phyloP scores from a whole-genome alignment of 2,329 filamentous ascomycete genomes.

The Cercospora berteroae region DNA sequence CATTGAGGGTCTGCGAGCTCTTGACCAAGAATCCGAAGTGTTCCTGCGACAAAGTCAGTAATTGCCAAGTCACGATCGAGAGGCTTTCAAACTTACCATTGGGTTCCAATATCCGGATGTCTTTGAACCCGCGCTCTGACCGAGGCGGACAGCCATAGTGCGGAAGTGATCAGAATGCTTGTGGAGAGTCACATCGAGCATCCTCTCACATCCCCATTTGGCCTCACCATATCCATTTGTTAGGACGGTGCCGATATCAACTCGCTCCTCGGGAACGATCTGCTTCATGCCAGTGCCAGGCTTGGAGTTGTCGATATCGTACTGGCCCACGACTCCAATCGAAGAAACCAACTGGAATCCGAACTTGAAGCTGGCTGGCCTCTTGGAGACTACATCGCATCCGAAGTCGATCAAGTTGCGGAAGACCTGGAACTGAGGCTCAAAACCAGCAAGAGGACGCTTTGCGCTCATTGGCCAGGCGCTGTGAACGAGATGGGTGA shows the following conservation, averaged over 20 bases:
- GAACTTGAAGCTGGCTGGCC: slow-evolving; percentile 24
- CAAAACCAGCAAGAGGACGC: slow-evolving; percentile 51
- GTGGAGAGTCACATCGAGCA: slow-evolving; percentile 51
- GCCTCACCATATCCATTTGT: slow-evolving; percentile 54
- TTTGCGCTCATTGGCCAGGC: slow-evolving; percentile 58
- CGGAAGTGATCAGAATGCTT: slow-evolving; percentile 45
- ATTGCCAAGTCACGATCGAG: not conserved
- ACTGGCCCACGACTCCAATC: slow-evolving; percentile 42
- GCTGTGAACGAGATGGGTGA: slow-evolving; percentile 56
- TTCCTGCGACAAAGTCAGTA: slow-evolving; percentile 27
- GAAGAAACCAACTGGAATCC: slow-evolving; percentile 46
- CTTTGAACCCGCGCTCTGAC: slow-evolving; percentile 54
- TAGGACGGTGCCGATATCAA: slow-evolving; percentile 43
- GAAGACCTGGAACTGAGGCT: slow-evolving; percentile 52
- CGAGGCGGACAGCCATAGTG: slow-evolving; percentile 47
- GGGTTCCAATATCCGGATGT: slow-evolving; percentile 56
- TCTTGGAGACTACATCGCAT: slow-evolving; percentile 30
- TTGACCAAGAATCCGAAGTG: slow-evolving; percentile 54
- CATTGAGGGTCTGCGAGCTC: slow-evolving; percentile 48
- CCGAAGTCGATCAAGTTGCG: slow-evolving; percentile 52
- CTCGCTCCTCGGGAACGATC: slow-evolving; percentile 46
- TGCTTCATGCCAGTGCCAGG: slow-evolving; percentile 22
- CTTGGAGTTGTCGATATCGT: slow-evolving; percentile 24
- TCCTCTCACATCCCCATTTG: slow-evolving; percentile 52
- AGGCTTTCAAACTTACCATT: slow-evolving; percentile 29